A percentile compares a stretch with the other conserved stretches of the same genome.
Evolutionary conservation across 2,329 filamentous ascomycete genomes (phyloP).

Genomic region (Alternaria incomplexa): DNA sequence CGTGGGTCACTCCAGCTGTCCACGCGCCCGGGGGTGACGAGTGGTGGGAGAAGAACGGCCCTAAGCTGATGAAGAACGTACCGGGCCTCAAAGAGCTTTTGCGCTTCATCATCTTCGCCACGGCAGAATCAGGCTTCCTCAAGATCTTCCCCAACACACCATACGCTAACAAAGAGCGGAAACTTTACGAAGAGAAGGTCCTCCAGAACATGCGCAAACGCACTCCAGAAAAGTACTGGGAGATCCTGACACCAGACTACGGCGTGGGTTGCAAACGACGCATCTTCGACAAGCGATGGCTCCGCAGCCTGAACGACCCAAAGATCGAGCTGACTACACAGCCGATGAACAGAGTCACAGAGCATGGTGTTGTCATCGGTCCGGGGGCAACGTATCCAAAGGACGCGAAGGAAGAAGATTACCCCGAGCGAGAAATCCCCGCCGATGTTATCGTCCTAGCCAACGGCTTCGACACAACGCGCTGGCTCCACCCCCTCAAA

Average conservation of each 20-base stretch:
- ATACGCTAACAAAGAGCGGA: constrained; percentile 49
- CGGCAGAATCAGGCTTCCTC: constrained; percentile 54
- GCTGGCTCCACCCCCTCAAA: constrained; percentile 61
- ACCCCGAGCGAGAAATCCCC: constrained; percentile 52
- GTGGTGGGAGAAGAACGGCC: constrained; percentile 56
- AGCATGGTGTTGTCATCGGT: constrained; percentile 58
- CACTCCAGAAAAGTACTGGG: constrained; percentile 66
- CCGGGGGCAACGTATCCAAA: constrained; percentile 57
- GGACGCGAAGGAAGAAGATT: constrained; percentile 40
- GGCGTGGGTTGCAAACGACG: constrained; percentile 69
- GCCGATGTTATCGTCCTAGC: constrained; percentile 68
- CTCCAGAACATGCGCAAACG: constrained; percentile 55
- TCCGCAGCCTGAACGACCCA: constrained; percentile 57
- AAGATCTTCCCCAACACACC: constrained; percentile 54
- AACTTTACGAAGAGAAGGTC: constrained; percentile 51
- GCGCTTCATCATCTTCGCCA: constrained; percentile 54
- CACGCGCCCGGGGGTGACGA: constrained; percentile 48
- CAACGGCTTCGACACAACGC: constrained; percentile 65
- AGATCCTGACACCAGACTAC: constrained; percentile 67
- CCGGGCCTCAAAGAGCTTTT: constrained; percentile 58
- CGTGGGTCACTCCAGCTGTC: constrained; percentile 59
- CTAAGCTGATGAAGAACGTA: constrained; percentile 54
- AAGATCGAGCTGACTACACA: constrained; percentile 63
- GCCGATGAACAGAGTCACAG: constrained; percentile 56
- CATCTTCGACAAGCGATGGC: constrained; percentile 65